phyloP scores from a whole-genome alignment of 495 filamentous ascomycete species.

The Xylaria intraflava region DNA sequence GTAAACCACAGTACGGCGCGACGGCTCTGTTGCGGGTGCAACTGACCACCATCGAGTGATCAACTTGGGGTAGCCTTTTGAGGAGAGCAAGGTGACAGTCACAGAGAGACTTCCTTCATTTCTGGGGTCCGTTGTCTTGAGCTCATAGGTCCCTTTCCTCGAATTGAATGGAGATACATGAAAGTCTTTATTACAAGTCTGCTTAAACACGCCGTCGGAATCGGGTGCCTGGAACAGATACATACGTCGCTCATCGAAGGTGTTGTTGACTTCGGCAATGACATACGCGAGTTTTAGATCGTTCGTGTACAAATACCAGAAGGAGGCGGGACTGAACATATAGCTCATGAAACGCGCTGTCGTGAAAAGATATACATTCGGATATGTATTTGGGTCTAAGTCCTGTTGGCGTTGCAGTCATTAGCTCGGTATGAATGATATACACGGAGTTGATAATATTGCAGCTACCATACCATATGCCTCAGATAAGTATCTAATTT shows the following conservation, averaged over 20 bases:
- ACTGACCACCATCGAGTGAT: background rate
- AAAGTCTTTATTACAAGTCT: background rate
- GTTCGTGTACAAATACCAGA: background rate
- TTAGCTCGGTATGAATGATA: background rate
- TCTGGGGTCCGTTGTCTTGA: background rate
- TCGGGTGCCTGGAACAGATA: background rate
- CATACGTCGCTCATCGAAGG: background rate
- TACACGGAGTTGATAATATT: background rate
- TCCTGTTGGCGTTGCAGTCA: background rate
- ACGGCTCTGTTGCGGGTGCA: background rate
- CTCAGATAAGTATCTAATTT: background rate
- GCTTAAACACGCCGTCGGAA: background rate
- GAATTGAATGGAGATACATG: background rate
- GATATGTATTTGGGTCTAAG: background rate
- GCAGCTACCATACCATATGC: background rate
- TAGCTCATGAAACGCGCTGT: background rate
- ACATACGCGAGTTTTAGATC: background rate
- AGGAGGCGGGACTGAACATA: background rate
- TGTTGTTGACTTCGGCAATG: background rate
- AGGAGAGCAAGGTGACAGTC: background rate
- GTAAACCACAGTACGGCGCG: background rate
- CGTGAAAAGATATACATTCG: background rate
- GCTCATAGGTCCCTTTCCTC: background rate
- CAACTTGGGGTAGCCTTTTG: background rate
- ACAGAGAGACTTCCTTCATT: background rate